A percentile compares a stretch with the other conserved stretches of the same genome.
phyloP scores from a whole-genome alignment of 495 filamentous ascomycete species.

The Pseudomonodictys pantanalensis region DNA sequence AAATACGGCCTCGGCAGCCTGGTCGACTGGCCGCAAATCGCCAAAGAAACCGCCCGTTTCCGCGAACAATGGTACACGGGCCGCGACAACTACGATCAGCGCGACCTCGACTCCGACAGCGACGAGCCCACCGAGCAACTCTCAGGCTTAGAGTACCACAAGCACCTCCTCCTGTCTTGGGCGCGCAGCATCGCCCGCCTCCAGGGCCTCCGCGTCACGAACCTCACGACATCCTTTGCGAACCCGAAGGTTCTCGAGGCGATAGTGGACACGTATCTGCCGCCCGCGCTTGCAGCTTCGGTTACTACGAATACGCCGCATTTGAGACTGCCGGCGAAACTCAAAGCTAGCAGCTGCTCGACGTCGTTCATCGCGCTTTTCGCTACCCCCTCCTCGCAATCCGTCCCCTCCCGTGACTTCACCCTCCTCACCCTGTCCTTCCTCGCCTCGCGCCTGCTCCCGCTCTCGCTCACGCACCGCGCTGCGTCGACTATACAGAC shows the following conservation, averaged over 20 bases:
- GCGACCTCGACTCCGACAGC: conserved; percentile 21
- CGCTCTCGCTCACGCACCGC: conserved; percentile 49
- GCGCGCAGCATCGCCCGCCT: conserved; percentile 49
- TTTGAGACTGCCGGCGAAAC: conserved; percentile 31
- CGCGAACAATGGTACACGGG: conserved; percentile 33
- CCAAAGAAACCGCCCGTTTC: conserved; percentile 48
- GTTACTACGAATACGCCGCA: neutral
- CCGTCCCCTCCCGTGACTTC: conserved; percentile 49
- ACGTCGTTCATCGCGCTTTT: conserved; percentile 40
- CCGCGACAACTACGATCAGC: conserved; percentile 18
- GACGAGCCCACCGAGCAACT: conserved; percentile 25
- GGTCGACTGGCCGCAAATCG: conserved; percentile 55
- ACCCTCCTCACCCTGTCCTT: conserved; percentile 58
- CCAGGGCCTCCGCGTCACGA: conserved; percentile 50
- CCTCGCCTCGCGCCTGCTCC: conserved; percentile 61
- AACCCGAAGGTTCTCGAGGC: conserved; percentile 55
- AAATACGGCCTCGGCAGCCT: conserved; percentile 54
- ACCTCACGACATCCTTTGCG: conserved; percentile 61
- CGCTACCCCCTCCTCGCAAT: conserved; percentile 14
- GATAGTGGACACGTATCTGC: conserved; percentile 60
- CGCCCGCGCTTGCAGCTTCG: conserved; percentile 4
- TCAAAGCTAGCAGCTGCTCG: conserved; percentile 39
- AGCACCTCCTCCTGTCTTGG: conserved; percentile 54
- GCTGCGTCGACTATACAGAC: conserved; percentile 55
- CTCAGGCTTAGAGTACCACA: conserved; percentile 40